phyloP scores from a whole-genome alignment of 306 rosid genomes.

The Boehmeria nivea region DNA sequence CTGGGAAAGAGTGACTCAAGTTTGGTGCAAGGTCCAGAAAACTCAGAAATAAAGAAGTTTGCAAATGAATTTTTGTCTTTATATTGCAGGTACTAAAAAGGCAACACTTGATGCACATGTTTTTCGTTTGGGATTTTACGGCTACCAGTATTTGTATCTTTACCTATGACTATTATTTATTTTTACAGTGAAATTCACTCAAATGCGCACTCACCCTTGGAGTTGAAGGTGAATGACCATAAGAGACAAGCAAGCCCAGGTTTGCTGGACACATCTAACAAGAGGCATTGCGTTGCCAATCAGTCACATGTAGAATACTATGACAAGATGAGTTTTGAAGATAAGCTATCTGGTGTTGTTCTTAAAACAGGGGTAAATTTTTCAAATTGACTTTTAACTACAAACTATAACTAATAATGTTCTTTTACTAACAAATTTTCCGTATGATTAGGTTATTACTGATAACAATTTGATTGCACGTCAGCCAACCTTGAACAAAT shows the following conservation, averaged over 20 bases:
- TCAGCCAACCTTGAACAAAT: conserved; percentile 51
- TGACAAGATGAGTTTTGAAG: conserved; percentile 26
- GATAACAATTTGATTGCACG: conserved; percentile 25
- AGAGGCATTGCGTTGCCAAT: conserved; percentile 26
- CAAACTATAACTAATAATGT: background rate
- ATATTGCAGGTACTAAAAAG: conserved; percentile 59
- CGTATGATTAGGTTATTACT: conserved; percentile 35
- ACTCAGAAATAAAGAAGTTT: conserved; percentile 45
- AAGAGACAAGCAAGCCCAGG: conserved; percentile 34
- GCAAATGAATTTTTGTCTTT: conserved; percentile 60
- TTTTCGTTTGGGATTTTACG: background rate
- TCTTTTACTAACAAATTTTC: conserved; percentile 20
- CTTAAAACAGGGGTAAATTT: conserved; percentile 28
- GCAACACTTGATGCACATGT: background rate
- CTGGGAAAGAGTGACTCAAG: conserved; percentile 22
- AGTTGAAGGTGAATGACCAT: conserved; percentile 40
- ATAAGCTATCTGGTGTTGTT: conserved; percentile 29
- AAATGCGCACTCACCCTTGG: conserved; percentile 27
- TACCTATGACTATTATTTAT: background rate
- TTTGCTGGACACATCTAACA: conserved; percentile 29
- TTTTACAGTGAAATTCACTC: conserved; percentile 40
- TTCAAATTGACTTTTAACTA: too few species aligned
- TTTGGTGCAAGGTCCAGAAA: conserved; percentile 25
- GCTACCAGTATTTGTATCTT: background rate
- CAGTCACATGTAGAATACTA: conserved; percentile 25